Base-by-base conservation (phyloP, 2,329 filamentous ascomycete species). In the Capronia epimyces region DNA sequence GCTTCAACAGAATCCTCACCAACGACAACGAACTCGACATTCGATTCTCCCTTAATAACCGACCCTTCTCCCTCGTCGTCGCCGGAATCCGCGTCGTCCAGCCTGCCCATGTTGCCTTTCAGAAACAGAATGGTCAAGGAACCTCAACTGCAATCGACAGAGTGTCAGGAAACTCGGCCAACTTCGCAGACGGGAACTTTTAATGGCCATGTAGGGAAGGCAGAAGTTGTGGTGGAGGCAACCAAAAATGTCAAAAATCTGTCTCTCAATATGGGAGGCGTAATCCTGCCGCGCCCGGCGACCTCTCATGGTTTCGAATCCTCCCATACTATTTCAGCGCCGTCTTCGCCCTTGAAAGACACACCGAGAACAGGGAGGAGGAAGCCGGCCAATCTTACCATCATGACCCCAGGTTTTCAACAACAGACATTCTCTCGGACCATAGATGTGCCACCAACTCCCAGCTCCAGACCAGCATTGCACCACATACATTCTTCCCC, bases 1-100 rank as follows among this genome's bases (percentile, higher is more conserved):
- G 88, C 87, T 58, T 97, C 93, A 1, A 87, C 87, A 36, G 90
- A 95, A 64, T 95, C 91, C 18, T 97, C 91, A 7, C 93, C 93
- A 1, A 97, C 91, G 6, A 96, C 90, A 2, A 95, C 91, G 1
- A 80, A 93, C 43, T 95, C 89, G 4, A 95, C 89, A 16, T 88
- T 91, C 57, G 91, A 95, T 70, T 94, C 90, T 3, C 91, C 89
- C 7, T 87, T 89, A 24, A 77, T 93, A 43, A 90, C 90, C 24
- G 91, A 97, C 62, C 85, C 88, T 6, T 96, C 91, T 3, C 89
- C 93, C 2, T 91, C 86, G 46, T 89, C 90, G 18, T 96, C 91
- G 1, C 91, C 91, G 7, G 90, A 96, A 69, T 96, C 93, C 2
- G 88, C 89, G 1, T 85, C 86, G 50, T 75, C 89, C 49, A 79